Conservation (phyloP, 805 yeast genomes). For the Hanseniaspora lachancei region DNA sequence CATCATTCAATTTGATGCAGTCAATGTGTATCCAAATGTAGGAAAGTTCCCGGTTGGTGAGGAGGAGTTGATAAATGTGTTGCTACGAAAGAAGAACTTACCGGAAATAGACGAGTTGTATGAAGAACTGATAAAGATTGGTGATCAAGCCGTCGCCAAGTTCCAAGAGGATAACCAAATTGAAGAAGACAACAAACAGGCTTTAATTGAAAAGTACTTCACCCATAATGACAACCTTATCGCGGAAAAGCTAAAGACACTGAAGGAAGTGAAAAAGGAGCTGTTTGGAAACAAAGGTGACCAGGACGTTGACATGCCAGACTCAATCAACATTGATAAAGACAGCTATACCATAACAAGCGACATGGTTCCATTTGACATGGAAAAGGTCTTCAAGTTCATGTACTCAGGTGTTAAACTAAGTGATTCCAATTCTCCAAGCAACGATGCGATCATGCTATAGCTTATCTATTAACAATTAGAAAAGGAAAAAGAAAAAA, state of each 20-base stretch:
- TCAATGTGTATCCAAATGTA: conserved; percentile 59
- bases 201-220: conserved; percentile 6
- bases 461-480: not conserved
- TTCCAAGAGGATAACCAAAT: not conserved
- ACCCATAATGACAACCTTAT: conserved; percentile 1
- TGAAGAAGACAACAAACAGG: conserved; percentile 14
- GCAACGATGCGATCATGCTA: not conserved
- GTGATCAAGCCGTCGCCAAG: not conserved
- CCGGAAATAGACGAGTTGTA: conserved; percentile 63
- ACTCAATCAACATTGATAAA: conserved; percentile 14
- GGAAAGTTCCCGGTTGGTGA: conserved; percentile 76
- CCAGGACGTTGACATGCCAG: conserved; percentile 28
- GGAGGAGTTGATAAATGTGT: conserved; percentile 68
- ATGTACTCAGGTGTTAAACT: conserved; percentile 32
- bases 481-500: not conserved
- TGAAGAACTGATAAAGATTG: not conserved
- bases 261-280: conserved; percentile 5
- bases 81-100: conserved; percentile 70
- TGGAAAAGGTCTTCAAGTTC: conserved; percentile 33
- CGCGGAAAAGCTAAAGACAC: not conserved
- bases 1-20: conserved; percentile 26
- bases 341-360: conserved; percentile 14
- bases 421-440: not conserved
- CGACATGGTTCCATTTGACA: conserved; percentile 24
- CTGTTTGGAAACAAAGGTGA: conserved; percentile 24